phyloP scores from a whole-genome alignment of 2,329 filamentous ascomycete genomes.

The Colletotrichum sp. region DNA sequence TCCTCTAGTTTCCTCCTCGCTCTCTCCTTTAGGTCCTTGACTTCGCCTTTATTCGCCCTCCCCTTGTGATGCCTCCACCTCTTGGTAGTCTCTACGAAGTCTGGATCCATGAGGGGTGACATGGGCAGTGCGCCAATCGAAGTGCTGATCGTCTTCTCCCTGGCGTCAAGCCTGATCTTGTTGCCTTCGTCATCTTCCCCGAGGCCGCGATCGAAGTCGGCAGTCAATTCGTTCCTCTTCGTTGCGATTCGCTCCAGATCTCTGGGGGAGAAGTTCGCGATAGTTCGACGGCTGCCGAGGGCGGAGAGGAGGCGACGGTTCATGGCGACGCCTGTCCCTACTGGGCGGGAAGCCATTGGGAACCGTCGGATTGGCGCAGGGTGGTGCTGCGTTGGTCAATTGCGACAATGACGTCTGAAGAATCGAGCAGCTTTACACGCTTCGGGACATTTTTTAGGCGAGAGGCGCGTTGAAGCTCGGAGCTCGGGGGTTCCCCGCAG shows the following conservation, averaged over 20 bases:
- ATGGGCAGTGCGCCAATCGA: slow-evolving; percentile 52
- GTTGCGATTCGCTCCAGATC: background rate
- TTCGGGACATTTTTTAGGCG: slow-evolving; percentile 20
- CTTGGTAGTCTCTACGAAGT: slow-evolving; percentile 49
- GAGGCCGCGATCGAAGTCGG: slow-evolving; percentile 35
- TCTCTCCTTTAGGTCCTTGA: slow-evolving; percentile 32
- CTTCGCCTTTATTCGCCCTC: slow-evolving; percentile 27
- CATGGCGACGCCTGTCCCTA: background rate
- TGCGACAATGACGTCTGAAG: background rate
- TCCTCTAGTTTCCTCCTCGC: slow-evolving; percentile 64
- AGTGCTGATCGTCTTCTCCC: slow-evolving; percentile 49
- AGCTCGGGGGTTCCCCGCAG: slow-evolving; percentile 1
- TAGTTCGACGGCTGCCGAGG: background rate
- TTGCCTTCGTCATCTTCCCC: slow-evolving; percentile 31
- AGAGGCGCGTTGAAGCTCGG: slow-evolving; percentile 4
- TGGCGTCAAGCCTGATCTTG: slow-evolving; percentile 38
- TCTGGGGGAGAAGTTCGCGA: background rate
- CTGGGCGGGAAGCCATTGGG: background rate
- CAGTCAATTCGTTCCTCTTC: background rate
- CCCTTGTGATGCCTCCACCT: slow-evolving; percentile 43
- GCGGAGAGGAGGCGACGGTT: background rate
- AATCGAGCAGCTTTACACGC: slow-evolving; percentile 7
- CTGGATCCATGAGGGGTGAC: slow-evolving; percentile 59
- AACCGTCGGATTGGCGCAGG: background rate
- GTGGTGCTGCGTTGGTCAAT: background rate